phyloP scores from a whole-genome alignment of 768 basidiomycete species.

The Xanthoconium purpureum region DNA sequence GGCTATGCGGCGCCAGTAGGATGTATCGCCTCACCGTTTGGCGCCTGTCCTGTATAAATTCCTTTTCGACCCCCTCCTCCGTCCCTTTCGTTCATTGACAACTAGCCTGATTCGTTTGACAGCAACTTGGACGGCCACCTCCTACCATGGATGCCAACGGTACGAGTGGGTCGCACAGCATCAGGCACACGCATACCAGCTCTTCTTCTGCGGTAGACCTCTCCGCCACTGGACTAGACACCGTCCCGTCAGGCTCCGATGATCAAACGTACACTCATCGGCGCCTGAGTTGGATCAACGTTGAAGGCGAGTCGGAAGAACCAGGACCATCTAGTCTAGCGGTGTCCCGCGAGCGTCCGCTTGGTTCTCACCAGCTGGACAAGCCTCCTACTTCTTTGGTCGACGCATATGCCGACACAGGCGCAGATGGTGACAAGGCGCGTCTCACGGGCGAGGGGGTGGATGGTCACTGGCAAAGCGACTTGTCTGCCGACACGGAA shows the following conservation, averaged over 20 bases:
- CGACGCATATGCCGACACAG: too few relatives aligned
- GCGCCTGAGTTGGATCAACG: neutral
- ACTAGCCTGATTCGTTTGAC: neutral
- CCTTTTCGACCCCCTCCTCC: too few relatives aligned
- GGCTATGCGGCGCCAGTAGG: too few relatives aligned
- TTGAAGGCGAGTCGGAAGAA: neutral
- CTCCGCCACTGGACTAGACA: slow-evolving; percentile 11
- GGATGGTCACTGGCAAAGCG: slow-evolving; percentile 27
- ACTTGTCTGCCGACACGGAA: slow-evolving; percentile 45
- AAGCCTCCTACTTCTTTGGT: too few relatives aligned
- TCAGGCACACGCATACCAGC: slow-evolving; percentile 16
- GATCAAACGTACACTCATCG: neutral
- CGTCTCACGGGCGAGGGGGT: slow-evolving; percentile 49
- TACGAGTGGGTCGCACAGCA: too few relatives aligned
- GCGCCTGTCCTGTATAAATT: too few relatives aligned
- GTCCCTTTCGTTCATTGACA: too few relatives aligned
- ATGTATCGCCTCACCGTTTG: too few relatives aligned
- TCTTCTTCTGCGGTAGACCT: slow-evolving; percentile 60
- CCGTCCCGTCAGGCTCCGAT: too few relatives aligned
- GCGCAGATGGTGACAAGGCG: slow-evolving; percentile 53
- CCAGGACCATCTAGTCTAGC: too few relatives aligned
- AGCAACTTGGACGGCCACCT: neutral
- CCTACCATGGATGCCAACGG: slow-evolving; percentile 13
- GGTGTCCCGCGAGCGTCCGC: too few relatives aligned
- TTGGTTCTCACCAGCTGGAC: too few relatives aligned